phyloP scores from a whole-genome alignment of 768 basidiomycete species.

The Astraeus odoratus region DNA sequence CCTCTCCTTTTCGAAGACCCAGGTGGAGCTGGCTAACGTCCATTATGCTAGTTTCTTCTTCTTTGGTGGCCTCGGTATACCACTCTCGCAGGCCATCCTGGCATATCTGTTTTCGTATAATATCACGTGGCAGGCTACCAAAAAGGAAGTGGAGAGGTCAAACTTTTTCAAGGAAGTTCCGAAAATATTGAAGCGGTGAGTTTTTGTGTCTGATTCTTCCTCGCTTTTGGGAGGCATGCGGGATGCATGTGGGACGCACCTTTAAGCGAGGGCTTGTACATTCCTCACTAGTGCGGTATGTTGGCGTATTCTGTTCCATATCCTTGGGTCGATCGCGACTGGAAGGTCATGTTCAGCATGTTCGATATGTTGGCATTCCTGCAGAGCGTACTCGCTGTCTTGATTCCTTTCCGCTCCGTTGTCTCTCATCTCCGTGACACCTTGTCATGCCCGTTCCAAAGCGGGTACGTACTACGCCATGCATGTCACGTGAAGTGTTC shows the following conservation, averaged over 20 bases:
- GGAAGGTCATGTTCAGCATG: slow-evolving; percentile 13
- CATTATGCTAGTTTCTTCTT: slow-evolving; percentile 34
- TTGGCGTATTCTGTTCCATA: neutral
- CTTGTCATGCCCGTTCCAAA: neutral
- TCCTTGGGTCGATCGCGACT: neutral
- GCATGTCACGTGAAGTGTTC: neutral
- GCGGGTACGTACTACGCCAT: neutral
- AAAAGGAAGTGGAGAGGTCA: slow-evolving; percentile 80
- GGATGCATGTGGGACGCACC: no score
- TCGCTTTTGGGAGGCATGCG: no score
- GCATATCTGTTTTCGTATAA: slow-evolving; percentile 55
- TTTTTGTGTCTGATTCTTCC: slow-evolving; percentile 29
- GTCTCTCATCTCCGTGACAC: slow-evolving; percentile 1
- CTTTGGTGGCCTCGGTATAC: slow-evolving; percentile 51
- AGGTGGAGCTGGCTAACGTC: slow-evolving; percentile 5
- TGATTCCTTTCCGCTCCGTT: neutral
- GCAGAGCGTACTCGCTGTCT: neutral
- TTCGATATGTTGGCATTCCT: neutral
- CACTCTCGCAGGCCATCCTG: slow-evolving; percentile 45
- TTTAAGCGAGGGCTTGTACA: no score
- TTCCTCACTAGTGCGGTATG: no score
- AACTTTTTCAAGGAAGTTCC: slow-evolving; percentile 92
- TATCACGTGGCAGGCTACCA: slow-evolving; percentile 51
- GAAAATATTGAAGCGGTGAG: slow-evolving; percentile 53
- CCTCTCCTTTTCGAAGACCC: neutral